Percentiles rank a stretch among this genome's conserved stretches.
phyloP scores from a whole-genome alignment of 2,329 filamentous ascomycete genomes.

The Xylaria multiplex region DNA sequence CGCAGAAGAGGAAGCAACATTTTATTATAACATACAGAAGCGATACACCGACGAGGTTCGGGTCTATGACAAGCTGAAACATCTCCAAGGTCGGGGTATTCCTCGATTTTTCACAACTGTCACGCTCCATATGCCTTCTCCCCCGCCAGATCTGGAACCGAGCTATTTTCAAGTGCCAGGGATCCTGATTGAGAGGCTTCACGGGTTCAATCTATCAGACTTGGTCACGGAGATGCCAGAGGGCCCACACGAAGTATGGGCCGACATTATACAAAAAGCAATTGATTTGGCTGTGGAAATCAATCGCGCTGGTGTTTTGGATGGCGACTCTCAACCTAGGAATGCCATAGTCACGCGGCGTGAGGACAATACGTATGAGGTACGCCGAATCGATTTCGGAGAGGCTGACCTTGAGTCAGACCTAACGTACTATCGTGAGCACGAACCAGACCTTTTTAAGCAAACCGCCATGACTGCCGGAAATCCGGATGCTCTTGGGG shows the following conservation, averaged over 20 bases:
- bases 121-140: conserved; percentile 8
- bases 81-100: conserved; percentile 11
- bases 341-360: conserved; percentile 10
- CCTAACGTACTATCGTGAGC: neutral
- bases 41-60: conserved; percentile 4
- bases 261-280: conserved; percentile 4
- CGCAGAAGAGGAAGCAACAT: conserved; percentile 4
- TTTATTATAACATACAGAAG: neutral
- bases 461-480: neutral
- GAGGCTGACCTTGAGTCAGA: conserved; percentile 5
- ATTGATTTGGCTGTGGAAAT: neutral
- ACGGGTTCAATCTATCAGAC: conserved; percentile 11
- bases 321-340: conserved; percentile 4
- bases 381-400: conserved; percentile 12
- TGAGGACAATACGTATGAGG: neutral
- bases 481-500: neutral
- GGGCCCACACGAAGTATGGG: neutral
- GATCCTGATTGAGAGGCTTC: conserved; percentile 15
- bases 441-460: conserved; percentile 8
- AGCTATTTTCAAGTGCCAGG: conserved; percentile 15
- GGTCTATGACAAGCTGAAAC: conserved; percentile 13
- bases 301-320: conserved; percentile 5
- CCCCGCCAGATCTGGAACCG: neutral
- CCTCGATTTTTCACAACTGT: conserved; percentile 5
- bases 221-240: conserved; percentile 1